These are phyloP conservation scores for Phytophthora sp. DNA, from an alignment of 352 stramenopile genomes.

Conservation along the genomic window DNA sequence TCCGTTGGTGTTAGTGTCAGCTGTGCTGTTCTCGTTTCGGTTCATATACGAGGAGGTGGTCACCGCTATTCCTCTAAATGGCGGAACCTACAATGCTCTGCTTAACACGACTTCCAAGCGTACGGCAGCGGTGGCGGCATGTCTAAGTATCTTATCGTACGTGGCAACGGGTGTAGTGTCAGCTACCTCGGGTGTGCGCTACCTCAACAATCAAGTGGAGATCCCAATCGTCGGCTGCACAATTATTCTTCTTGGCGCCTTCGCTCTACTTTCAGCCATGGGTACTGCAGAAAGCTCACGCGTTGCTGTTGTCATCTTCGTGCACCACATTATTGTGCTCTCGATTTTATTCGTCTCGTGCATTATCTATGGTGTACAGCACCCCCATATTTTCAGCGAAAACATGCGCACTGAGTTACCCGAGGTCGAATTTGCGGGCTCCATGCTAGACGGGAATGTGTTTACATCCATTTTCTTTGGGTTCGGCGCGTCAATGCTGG, in stretches of 20 bases:
- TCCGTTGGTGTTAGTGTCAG: constrained; percentile 74
- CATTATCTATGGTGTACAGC: constrained; percentile 57
- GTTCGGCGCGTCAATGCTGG: constrained; percentile 80
- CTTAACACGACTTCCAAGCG: constrained; percentile 90
- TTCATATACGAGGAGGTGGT: constrained; percentile 91
- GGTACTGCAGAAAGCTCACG: constrained; percentile 82
- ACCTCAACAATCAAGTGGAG: constrained; percentile 73
- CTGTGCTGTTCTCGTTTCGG: constrained; percentile 56
- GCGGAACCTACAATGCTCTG: constrained; percentile 89
- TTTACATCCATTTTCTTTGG: constrained; percentile 75
- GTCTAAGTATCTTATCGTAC: constrained; percentile 88
- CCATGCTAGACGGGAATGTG: constrained; percentile 44
- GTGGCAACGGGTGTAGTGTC: constrained; percentile 82
- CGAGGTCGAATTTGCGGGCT: constrained; percentile 57
- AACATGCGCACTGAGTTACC: constrained; percentile 70
- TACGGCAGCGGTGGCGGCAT: constrained; percentile 79
- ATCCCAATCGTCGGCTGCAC: constrained; percentile 47
- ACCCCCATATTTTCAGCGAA: constrained; percentile 60
- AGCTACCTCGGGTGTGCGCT: constrained; percentile 72
- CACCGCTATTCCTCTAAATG: constrained; percentile 87
- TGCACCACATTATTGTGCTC: constrained; percentile 75
- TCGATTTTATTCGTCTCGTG: constrained; percentile 53
- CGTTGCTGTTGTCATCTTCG: constrained; percentile 87
- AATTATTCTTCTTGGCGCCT: constrained; percentile 68
- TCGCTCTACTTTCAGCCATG: constrained; percentile 69